These are phyloP conservation scores for Ganoderma lucidum DNA, from an alignment of 1,284 basidiomycete genomes.

Conservation along the genomic window DNA sequence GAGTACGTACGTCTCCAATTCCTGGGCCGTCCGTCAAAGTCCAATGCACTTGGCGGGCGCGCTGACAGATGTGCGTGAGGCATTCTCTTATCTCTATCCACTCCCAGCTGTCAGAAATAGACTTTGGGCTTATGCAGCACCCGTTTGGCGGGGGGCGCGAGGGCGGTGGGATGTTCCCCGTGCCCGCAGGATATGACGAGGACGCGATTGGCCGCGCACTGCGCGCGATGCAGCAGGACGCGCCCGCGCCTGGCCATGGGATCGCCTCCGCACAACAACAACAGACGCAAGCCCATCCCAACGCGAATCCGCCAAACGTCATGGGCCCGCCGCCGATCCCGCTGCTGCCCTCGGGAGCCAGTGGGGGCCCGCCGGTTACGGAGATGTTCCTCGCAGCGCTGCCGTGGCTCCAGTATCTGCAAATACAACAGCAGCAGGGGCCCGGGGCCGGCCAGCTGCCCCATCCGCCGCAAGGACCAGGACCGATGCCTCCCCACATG, in stretches of 20 bases:
- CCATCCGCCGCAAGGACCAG: conserved; percentile 4
- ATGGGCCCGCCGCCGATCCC: conserved; percentile 23
- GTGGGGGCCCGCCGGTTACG: conserved; percentile 35
- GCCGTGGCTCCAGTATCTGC: conserved; percentile 42
- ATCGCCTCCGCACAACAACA: conserved; percentile 9
- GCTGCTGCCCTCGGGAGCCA: neutral
- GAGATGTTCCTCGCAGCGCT: conserved; percentile 41
- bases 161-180: conserved; percentile 19
- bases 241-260: conserved; percentile 13
- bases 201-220: conserved; percentile 39
- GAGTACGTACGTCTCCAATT: conserved; percentile 34
- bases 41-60: neutral
- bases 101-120: conserved; percentile 31
- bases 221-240: conserved; percentile 37
- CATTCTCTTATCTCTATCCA: conserved; percentile 8
- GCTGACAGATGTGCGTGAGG: conserved; percentile 3
- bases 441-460: conserved; percentile 16
- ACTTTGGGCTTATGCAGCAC: conserved; percentile 33
- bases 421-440: conserved; percentile 37
- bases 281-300: conserved; percentile 10
- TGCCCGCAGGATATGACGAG: conserved; percentile 38
- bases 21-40: neutral
- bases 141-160: conserved; percentile 25
- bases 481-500: neutral
- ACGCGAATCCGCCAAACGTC: conserved; percentile 16